These are phyloP conservation scores for Exophiala xenobiotica DNA, from an alignment of 2,329 filamentous ascomycete species.

Conservation along the genomic window DNA sequence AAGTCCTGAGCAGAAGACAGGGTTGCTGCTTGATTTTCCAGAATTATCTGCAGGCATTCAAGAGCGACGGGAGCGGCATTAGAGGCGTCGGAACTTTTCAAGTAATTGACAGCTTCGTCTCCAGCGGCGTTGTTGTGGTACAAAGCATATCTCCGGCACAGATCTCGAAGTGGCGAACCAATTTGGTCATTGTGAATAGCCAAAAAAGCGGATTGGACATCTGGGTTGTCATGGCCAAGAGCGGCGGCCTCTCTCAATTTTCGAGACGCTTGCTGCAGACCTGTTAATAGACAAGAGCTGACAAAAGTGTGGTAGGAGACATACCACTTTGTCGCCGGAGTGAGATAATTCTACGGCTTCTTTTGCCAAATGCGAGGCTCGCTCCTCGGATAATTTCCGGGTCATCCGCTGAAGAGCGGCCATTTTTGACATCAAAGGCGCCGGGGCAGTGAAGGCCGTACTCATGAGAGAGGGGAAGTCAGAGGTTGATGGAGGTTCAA, in stretches of 20 bases:
- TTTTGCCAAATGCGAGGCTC: slow-evolving; percentile 46
- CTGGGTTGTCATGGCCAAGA: slow-evolving; percentile 45
- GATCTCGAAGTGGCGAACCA: slow-evolving; percentile 40
- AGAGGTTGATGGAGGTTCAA: neutral
- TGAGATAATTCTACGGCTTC: slow-evolving; percentile 49
- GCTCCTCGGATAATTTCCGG: slow-evolving; percentile 41
- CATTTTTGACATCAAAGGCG: slow-evolving; percentile 24
- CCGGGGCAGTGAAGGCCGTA: neutral
- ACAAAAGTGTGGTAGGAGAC: slow-evolving; percentile 15
- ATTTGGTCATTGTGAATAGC: slow-evolving; percentile 41
- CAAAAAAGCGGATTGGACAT: slow-evolving; percentile 47
- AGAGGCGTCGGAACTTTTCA: slow-evolving; percentile 45
- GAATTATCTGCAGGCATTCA: slow-evolving; percentile 45
- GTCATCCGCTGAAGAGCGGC: slow-evolving; percentile 26
- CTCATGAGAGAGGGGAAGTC: neutral
- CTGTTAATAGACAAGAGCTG: slow-evolving; percentile 11
- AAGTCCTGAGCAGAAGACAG: slow-evolving; percentile 46
- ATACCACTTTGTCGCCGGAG: slow-evolving; percentile 47
- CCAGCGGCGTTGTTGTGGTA: slow-evolving; percentile 45
- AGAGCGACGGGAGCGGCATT: slow-evolving; percentile 42
- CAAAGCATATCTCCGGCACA: slow-evolving; percentile 44
- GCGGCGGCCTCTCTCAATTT: slow-evolving; percentile 51
- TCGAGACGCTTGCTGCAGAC: slow-evolving; percentile 44
- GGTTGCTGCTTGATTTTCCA: slow-evolving; percentile 38
- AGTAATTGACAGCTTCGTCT: slow-evolving; percentile 44